phyloP scores from a whole-genome alignment of 2,329 filamentous ascomycete species.

The Xylariaceae sp. region DNA sequence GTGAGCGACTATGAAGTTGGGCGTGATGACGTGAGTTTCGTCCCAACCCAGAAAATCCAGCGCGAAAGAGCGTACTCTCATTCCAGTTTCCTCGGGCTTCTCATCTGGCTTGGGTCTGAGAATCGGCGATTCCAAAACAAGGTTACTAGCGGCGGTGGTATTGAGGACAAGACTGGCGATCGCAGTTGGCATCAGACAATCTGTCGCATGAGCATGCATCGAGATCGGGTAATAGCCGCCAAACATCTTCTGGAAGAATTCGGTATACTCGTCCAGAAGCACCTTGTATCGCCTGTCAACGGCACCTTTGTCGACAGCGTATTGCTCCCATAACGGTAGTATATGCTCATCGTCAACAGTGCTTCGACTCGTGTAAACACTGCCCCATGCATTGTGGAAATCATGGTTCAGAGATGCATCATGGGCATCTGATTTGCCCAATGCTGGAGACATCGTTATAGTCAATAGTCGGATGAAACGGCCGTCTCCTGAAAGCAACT shows the following conservation, averaged over 20 bases:
- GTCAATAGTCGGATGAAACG: no score
- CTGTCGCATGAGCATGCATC: constrained; percentile 16
- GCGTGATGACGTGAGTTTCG: constrained; percentile 18
- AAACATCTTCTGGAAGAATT: constrained; percentile 21
- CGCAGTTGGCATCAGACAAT: constrained; percentile 18
- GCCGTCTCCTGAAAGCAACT: no score
- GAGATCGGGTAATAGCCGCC: constrained; percentile 22
- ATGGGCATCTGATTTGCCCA: neutral
- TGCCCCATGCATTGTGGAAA: constrained; percentile 25
- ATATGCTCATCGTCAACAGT: constrained; percentile 17
- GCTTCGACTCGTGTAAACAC: constrained; percentile 21
- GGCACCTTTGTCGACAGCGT: constrained; percentile 18
- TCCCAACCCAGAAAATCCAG: constrained; percentile 21
- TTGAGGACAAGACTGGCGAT: constrained; percentile 22
- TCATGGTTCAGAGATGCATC: constrained; percentile 21
- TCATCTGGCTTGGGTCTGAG: constrained; percentile 15
- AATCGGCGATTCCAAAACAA: constrained; percentile 14
- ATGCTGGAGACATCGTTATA: no score
- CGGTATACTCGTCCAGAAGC: constrained; percentile 21
- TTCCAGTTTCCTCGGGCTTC: constrained; percentile 18
- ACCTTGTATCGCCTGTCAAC: constrained; percentile 22
- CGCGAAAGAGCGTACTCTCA: constrained; percentile 16
- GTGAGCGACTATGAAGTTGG: constrained; percentile 21
- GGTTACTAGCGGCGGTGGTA: constrained; percentile 16
- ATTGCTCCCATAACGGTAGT: constrained; percentile 23